phyloP scores from a whole-genome alignment of 1,139 yeast species.

The Suhomyces coccinellae region DNA sequence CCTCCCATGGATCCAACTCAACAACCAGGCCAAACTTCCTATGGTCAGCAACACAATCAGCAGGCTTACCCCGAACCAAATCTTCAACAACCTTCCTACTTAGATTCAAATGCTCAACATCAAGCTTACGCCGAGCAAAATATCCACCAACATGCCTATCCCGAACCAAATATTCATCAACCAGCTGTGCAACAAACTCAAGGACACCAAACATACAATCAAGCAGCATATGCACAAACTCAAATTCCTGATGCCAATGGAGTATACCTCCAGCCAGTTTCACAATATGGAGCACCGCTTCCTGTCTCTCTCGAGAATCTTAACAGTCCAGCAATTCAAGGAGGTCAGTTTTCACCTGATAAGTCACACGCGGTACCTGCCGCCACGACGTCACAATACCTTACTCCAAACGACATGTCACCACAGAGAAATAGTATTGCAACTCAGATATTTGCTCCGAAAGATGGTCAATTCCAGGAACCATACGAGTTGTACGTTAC shows the following conservation, averaged over 20 bases:
- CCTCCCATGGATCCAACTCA: conserved; percentile 16
- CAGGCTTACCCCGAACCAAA: neutral
- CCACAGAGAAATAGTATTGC: conserved; percentile 4
- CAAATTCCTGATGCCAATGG: neutral
- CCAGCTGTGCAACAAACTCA: conserved; percentile 2
- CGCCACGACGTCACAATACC: conserved; percentile 2
- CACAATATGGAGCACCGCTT: conserved; percentile 5
- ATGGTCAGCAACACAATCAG: neutral
- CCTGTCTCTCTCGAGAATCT: conserved; percentile 1
- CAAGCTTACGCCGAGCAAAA: neutral
- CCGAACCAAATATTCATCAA: neutral
- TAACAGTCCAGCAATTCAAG: neutral
- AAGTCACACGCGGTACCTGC: conserved; percentile 3
- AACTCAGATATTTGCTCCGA: conserved; percentile 7
- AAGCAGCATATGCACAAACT: neutral
- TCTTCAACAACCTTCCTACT: neutral
- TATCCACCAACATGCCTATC: conserved; percentile 2
- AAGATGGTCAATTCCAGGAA: conserved; percentile 19
- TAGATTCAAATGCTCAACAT: neutral
- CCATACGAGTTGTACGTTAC: conserved; percentile 26
- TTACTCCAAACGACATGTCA: conserved; percentile 5
- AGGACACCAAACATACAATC: neutral
- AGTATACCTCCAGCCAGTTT: neutral
- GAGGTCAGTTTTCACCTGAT: conserved; percentile 1
- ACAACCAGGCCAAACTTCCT: neutral